Percentiles rank a stretch among this genome's conserved stretches.
Conservation (phyloP, 208 protist genomes). For the Leishmania martiniquensis region DNA sequence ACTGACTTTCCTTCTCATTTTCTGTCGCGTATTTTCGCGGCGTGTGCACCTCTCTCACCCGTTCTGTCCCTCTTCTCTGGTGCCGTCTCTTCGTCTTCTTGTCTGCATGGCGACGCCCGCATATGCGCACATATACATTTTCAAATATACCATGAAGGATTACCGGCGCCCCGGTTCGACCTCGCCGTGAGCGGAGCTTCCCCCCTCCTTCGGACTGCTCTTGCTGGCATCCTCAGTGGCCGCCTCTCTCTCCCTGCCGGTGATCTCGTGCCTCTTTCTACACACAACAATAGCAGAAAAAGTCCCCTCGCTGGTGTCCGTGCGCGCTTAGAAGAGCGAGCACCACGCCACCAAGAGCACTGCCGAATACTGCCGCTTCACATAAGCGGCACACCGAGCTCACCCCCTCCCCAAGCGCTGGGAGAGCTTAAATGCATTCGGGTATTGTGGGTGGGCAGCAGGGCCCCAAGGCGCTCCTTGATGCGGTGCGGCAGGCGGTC, state of each 20-base stretch:
- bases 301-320: background rate
- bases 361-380: background rate
- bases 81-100: background rate
- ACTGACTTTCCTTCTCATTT: background rate
- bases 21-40: background rate
- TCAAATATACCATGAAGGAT: background rate
- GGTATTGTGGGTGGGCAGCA: conserved; percentile 82
- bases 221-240: background rate
- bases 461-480: conserved; percentile 84
- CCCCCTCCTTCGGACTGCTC: too few species aligned
- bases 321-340: background rate
- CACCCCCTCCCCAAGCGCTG: background rate
- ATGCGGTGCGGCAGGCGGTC: conserved; percentile 76
- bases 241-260: background rate
- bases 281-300: background rate
- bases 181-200: background rate
- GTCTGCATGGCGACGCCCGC: background rate
- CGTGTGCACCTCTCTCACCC: background rate
- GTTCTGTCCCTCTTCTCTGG: background rate
- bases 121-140: background rate
- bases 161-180: background rate
- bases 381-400: background rate
- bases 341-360: background rate
- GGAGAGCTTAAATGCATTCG: conserved; percentile 28
- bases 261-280: background rate